These are phyloP conservation scores for Mortierella sp. DNA, from an alignment of 371 early-diverging fungal genomes.

Conservation along the genomic window DNA sequence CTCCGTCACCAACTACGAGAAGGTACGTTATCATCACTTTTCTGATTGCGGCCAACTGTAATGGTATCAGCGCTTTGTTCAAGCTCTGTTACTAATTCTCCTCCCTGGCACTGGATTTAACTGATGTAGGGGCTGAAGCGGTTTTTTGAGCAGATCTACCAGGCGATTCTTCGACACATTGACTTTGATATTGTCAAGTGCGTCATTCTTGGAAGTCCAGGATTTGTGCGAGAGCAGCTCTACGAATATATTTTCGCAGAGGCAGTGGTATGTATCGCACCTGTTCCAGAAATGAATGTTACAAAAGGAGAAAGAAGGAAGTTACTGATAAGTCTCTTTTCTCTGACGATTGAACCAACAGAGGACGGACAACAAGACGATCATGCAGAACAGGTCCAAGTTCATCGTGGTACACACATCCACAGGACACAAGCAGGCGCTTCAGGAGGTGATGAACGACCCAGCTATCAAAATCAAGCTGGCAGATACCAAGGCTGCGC, in stretches of 20 bases:
- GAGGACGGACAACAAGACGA: slow-evolving; percentile 83
- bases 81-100: background rate
- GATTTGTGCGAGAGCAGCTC: slow-evolving; percentile 92
- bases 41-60: background rate
- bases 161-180: slow-evolving; percentile 88
- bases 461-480: slow-evolving; percentile 84
- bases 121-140: slow-evolving; percentile 71
- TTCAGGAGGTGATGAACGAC: slow-evolving; percentile 94
- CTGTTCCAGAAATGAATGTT: background rate
- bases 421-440: slow-evolving; percentile 95
- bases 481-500: slow-evolving; percentile 93
- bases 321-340: background rate
- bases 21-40: slow-evolving; percentile 61
- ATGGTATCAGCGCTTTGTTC: background rate
- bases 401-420: slow-evolving; percentile 93
- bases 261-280: slow-evolving; percentile 70
- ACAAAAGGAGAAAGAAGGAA: too few species aligned
- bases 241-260: slow-evolving; percentile 87
- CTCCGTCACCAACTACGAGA: slow-evolving; percentile 89
- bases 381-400: slow-evolving; percentile 89
- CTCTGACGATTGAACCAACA: slow-evolving; percentile 24
- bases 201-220: slow-evolving; percentile 95
- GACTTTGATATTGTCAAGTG: slow-evolving; percentile 93
- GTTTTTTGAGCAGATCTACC: slow-evolving; percentile 93
- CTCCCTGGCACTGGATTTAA: background rate